A percentile compares a stretch with the other conserved stretches of the same genome.
Evolutionary conservation across 78 protist genomes (phyloP).

Genomic region (Neovahlkampfia damariscottae): DNA sequence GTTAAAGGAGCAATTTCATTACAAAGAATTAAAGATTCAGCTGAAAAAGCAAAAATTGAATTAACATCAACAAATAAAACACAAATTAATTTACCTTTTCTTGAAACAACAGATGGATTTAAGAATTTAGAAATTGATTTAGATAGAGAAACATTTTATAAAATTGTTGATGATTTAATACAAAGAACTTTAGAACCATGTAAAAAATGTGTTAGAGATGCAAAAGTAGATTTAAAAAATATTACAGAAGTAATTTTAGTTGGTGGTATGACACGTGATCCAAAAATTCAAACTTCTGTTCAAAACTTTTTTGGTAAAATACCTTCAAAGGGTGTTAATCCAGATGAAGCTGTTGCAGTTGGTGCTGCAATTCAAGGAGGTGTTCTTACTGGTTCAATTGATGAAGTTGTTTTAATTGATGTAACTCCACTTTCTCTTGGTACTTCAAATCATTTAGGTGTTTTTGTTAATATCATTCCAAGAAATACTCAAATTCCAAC

Average conservation of each 20-base stretch:
- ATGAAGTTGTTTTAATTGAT: conserved; percentile 78
- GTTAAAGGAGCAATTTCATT: conserved; percentile 76
- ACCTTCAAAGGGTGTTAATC: conserved; percentile 94
- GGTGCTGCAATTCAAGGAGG: conserved; percentile 99
- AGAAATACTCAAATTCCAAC: conserved; percentile 91
- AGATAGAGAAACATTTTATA: conserved; percentile 72
- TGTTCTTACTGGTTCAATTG: conserved; percentile 80
- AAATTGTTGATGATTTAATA: conserved; percentile 58
- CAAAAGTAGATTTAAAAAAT: conserved; percentile 54
- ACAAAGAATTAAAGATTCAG: conserved; percentile 94
- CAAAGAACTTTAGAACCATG: conserved; percentile 78
- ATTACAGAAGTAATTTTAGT: conserved; percentile 92
- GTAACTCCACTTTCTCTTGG: conserved; percentile 89
- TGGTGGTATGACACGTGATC: conserved; percentile 97
- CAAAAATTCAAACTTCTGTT: conserved; percentile 82
- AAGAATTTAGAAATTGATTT: conserved; percentile 78
- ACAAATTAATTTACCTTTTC: conserved; percentile 93
- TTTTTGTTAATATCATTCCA: conserved; percentile 68
- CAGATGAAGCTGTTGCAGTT: conserved; percentile 99
- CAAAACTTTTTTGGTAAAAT: conserved; percentile 58
- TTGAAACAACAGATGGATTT: conserved; percentile 95
- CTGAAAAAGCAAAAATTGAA: conserved; percentile 94
- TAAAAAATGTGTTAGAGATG: conserved; percentile 81
- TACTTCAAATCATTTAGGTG: conserved; percentile 49
- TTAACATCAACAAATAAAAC: conserved; percentile 76